Conservation (phyloP, 2,329 filamentous ascomycete genomes). For the Curvularia sp. region DNA sequence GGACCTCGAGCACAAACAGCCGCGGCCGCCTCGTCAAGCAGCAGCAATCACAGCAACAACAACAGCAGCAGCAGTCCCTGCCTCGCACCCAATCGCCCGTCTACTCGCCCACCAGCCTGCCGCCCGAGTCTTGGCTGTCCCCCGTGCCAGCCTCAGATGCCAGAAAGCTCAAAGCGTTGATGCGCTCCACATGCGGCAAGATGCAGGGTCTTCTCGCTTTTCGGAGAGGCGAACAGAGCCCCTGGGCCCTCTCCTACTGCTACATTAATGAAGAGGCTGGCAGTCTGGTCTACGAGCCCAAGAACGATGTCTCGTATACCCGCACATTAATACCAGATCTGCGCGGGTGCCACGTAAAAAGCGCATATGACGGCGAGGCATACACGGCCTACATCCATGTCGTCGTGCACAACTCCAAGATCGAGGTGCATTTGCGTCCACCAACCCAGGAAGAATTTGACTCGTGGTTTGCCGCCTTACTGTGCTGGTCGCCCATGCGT, state of each 20-base stretch:
- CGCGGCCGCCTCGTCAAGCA: constrained; percentile 44
- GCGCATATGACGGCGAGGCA: constrained; percentile 56
- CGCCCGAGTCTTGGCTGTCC: constrained; percentile 47
- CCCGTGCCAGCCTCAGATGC: constrained; percentile 67
- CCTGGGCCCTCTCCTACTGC: constrained; percentile 75
- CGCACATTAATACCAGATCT: constrained; percentile 74
- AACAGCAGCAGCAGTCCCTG: constrained; percentile 11
- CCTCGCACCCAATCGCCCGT: constrained; percentile 28
- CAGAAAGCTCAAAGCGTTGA: constrained; percentile 74
- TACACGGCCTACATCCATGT: constrained; percentile 60
- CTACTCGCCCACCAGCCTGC: constrained; percentile 32
- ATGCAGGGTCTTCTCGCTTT: constrained; percentile 83
- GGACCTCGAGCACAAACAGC: constrained; percentile 38
- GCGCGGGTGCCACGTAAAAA: constrained; percentile 73
- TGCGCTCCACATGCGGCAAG: constrained; percentile 77
- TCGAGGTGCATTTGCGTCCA: constrained; percentile 71
- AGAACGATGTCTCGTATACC: constrained; percentile 67
- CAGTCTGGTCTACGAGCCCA: constrained; percentile 75
- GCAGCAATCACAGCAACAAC: constrained; percentile 7
- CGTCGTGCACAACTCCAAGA: constrained; percentile 60
- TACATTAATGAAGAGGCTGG: constrained; percentile 80
- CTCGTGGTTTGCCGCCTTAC: constrained; percentile 78
- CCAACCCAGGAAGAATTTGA: constrained; percentile 71
- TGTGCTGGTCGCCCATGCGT: constrained; percentile 81
- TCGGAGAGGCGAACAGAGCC: constrained; percentile 64